These are phyloP conservation scores for Hamigera avellanea DNA, from an alignment of 495 filamentous ascomycete species.

Conservation along the genomic window DNA sequence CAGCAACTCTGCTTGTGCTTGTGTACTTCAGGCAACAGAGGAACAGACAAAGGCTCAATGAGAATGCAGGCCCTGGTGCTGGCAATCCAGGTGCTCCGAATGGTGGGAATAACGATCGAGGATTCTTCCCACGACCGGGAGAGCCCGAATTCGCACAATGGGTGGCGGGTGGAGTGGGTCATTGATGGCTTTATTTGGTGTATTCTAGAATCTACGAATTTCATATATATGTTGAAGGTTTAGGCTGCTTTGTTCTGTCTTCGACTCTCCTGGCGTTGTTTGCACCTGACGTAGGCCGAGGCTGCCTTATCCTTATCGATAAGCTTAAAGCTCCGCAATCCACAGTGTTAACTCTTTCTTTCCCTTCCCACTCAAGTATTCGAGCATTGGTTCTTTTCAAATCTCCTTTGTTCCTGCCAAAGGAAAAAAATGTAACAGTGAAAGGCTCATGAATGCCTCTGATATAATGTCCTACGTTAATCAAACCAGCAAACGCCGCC, in stretches of 20 bases:
- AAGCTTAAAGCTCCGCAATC: conserved; percentile 1
- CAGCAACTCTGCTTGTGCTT: conserved; percentile 61
- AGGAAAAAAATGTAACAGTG: not conserved
- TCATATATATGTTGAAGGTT: not conserved
- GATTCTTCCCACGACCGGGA: conserved; percentile 59
- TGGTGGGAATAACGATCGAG: conserved; percentile 40
- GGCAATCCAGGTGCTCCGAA: conserved; percentile 16
- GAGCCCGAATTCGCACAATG: conserved; percentile 64
- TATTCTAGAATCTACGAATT: conserved; percentile 7
- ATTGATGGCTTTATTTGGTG: conserved; percentile 32
- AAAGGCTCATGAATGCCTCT: not conserved
- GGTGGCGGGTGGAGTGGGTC: conserved; percentile 66
- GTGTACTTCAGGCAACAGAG: conserved; percentile 77
- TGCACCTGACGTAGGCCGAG: no score
- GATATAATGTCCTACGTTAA: conserved; percentile 12
- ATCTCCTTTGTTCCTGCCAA: not conserved
- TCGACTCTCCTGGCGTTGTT: no score
- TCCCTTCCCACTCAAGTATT: no score
- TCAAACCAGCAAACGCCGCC: conserved; percentile 40
- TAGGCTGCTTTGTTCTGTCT: no score
- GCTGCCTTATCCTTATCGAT: conserved; percentile 17
- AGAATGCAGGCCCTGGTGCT: conserved; percentile 10
- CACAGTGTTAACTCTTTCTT: no score
- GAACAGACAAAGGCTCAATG: conserved; percentile 43
- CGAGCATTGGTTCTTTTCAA: no score